Conservation (phyloP, 2,329 filamentous ascomycete genomes). For the Lomentospora prolificans region DNA sequence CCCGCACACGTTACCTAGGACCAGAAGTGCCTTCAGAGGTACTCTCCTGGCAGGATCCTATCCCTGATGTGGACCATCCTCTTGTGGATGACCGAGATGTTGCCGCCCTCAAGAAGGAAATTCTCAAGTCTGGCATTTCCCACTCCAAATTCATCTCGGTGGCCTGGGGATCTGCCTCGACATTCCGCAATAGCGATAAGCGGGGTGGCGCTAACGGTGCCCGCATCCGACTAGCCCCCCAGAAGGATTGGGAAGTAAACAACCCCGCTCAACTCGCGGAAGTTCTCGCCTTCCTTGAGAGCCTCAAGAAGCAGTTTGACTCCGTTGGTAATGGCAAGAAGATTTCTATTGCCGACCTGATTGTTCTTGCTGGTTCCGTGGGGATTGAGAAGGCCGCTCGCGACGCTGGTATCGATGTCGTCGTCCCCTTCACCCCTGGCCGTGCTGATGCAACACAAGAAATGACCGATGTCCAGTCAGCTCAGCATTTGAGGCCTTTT, state of each 20-base stretch:
- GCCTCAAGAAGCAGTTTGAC: constrained; percentile 52
- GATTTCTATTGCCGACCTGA: constrained; percentile 69
- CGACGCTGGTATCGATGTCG: constrained; percentile 19
- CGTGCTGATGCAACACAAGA: constrained; percentile 63
- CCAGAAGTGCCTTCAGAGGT: constrained; percentile 63
- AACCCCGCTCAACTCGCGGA: constrained; percentile 56
- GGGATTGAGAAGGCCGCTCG: constrained; percentile 66
- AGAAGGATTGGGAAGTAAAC: constrained; percentile 66
- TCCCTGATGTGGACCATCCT: constrained; percentile 49
- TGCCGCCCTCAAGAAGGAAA: constrained; percentile 55
- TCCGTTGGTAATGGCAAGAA: constrained; percentile 43
- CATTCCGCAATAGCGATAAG: constrained; percentile 69
- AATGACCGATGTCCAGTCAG: constrained; percentile 58
- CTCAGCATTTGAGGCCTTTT: constrained; percentile 55
- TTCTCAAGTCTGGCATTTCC: constrained; percentile 52
- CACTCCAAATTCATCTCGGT: constrained; percentile 52
- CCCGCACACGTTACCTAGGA: constrained; percentile 59
- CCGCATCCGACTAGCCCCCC: constrained; percentile 64
- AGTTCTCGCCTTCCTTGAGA: constrained; percentile 52
- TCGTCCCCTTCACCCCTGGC: constrained; percentile 64
- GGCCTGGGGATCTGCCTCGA: constrained; percentile 62
- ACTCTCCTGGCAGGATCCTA: constrained; percentile 65
- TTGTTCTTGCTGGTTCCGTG: constrained; percentile 61
- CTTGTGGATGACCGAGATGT: constrained; percentile 55
- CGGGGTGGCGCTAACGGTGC: constrained; percentile 74